Percentiles rank a stretch among this genome's conserved stretches.
Conservation (phyloP, 1,284 basidiomycete genomes). For the Marasmius sp. region DNA sequence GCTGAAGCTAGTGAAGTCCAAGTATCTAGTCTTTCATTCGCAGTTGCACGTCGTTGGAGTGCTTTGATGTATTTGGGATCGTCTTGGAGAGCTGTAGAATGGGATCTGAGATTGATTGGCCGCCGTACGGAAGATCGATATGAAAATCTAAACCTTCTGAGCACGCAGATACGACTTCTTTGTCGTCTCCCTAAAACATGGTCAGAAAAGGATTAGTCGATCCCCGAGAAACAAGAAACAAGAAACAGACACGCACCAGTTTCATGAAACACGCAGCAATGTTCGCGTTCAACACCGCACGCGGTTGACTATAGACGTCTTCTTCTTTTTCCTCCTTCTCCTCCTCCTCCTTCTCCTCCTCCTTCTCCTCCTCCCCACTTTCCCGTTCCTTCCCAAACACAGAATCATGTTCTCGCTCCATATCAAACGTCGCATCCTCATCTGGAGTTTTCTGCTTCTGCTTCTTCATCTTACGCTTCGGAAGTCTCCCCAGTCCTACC, state of each 20-base stretch:
- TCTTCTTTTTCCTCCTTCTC: slow-evolving; percentile 12
- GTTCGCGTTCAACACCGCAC: slow-evolving; percentile 75
- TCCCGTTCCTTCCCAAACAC: background rate
- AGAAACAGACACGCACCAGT: slow-evolving; percentile 47
- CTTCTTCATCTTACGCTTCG: slow-evolving; percentile 35
- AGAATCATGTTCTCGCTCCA: background rate
- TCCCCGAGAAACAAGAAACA: background rate
- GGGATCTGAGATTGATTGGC: too few species aligned
- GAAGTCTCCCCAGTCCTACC: slow-evolving; percentile 57
- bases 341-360: slow-evolving; percentile 6
- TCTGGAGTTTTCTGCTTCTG: slow-evolving; percentile 8
- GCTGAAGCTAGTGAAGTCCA: slow-evolving; percentile 84
- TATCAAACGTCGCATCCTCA: background rate
- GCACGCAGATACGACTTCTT: slow-evolving; percentile 75
- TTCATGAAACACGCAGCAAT: slow-evolving; percentile 80
- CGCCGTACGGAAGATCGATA: too few species aligned
- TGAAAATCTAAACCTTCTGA: slow-evolving; percentile 54
- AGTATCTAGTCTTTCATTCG: slow-evolving; percentile 78
- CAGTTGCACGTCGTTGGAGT: slow-evolving; percentile 81
- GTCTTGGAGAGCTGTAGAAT: slow-evolving; percentile 75
- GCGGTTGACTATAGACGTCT: slow-evolving; percentile 45
- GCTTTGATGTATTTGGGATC: slow-evolving; percentile 87
- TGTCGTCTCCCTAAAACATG: slow-evolving; percentile 61
- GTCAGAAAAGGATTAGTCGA: background rate
- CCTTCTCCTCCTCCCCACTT: background rate